Conservation (phyloP, 257 asterid species). For the Apocynum venetum region DNA sequence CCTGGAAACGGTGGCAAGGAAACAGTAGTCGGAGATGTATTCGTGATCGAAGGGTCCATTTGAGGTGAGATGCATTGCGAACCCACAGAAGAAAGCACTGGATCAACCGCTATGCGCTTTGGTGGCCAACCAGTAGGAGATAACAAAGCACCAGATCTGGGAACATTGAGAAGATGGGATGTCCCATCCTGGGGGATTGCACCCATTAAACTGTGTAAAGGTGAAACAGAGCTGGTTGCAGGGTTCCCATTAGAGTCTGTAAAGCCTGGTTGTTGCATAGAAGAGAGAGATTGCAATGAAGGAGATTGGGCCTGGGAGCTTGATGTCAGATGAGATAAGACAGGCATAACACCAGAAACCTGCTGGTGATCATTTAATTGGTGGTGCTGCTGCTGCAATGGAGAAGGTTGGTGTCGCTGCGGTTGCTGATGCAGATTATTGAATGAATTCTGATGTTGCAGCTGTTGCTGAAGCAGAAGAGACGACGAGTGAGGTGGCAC, state of each 20-base stretch:
- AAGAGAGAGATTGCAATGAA: constrained; percentile 30
- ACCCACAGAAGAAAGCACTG: constrained; percentile 30
- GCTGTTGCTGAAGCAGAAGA: constrained; percentile 43
- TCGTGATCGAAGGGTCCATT: constrained; percentile 32
- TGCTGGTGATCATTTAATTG: constrained; percentile 39
- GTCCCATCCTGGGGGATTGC: constrained; percentile 46
- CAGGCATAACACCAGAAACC: constrained; percentile 26
- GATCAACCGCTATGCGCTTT: constrained; percentile 60
- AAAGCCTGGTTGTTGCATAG: constrained; percentile 40
- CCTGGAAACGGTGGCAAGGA: constrained; percentile 76
- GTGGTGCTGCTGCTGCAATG: constrained; percentile 24
- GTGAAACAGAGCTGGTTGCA: constrained; percentile 32
- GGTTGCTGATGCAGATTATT: constrained; percentile 36
- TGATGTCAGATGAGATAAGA: constrained; percentile 36
- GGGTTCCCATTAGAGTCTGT: constrained; percentile 35
- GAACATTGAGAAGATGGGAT: constrained; percentile 35
- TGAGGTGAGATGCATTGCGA: constrained; percentile 30
- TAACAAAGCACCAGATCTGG: constrained; percentile 35
- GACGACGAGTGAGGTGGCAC: constrained; percentile 30
- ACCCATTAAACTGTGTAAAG: constrained; percentile 50
- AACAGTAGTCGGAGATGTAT: constrained; percentile 31
- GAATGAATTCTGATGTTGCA: constrained; percentile 48
- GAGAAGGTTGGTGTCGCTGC: constrained; percentile 21
- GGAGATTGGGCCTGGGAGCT: constrained; percentile 38
- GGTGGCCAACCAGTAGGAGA: constrained; percentile 57